A percentile compares a stretch with the other conserved stretches of the same genome.
These are phyloP conservation scores for Albatrellus ellisii DNA, from an alignment of 768 basidiomycete species.

Conservation along the genomic window DNA sequence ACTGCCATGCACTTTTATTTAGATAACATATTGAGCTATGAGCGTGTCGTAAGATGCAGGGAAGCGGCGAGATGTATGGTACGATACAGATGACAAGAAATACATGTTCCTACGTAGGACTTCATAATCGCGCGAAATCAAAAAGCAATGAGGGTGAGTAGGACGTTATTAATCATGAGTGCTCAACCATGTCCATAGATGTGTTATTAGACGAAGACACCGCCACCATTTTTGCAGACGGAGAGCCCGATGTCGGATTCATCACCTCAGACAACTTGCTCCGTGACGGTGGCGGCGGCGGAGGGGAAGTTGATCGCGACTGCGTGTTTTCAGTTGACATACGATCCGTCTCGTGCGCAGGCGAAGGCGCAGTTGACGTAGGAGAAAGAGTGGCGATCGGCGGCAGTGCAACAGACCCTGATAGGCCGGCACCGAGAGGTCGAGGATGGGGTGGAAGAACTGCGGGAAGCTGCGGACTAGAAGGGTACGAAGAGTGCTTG, in stretches of 20 bases:
- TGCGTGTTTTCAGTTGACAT: slow-evolving; percentile 33
- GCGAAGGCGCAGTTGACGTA: slow-evolving; percentile 41
- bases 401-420: slow-evolving; percentile 42
- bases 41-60: too few relatives aligned
- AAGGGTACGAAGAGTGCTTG: slow-evolving; percentile 20
- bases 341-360: slow-evolving; percentile 31
- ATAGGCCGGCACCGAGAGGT: slow-evolving; percentile 45
- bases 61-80: too few relatives aligned
- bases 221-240: slow-evolving; percentile 36
- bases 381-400: slow-evolving; percentile 62
- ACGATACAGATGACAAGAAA: too few relatives aligned
- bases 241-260: slow-evolving; percentile 30
- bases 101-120: too few relatives aligned
- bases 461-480: slow-evolving; percentile 41
- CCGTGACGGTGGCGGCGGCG: slow-evolving; percentile 36
- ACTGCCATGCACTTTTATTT: too few relatives aligned
- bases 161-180: too few relatives aligned
- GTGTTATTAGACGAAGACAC: slow-evolving; percentile 32
- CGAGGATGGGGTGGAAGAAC: slow-evolving; percentile 65
- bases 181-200: too few relatives aligned
- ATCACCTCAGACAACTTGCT: slow-evolving; percentile 40
- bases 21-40: too few relatives aligned
- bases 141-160: too few relatives aligned
- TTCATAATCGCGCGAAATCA: too few relatives aligned
- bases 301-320: slow-evolving; percentile 21